Percentiles rank a stretch among this genome's conserved stretches.
Conservation (phyloP, 2,329 filamentous ascomycete genomes). For the Pseudocercospora eumusae region DNA sequence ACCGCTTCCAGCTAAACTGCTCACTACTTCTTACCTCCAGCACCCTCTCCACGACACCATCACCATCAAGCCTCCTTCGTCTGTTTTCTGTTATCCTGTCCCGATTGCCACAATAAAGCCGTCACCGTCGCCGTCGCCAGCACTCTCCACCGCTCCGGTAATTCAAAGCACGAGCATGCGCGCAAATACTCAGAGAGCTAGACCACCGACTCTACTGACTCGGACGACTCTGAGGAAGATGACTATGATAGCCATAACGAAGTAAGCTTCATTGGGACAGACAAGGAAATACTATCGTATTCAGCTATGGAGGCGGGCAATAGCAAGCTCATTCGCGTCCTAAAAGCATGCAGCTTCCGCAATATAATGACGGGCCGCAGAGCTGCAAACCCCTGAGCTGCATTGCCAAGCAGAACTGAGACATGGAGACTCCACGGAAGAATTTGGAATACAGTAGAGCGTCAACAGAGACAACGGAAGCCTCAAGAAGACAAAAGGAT, state of each 20-base stretch:
- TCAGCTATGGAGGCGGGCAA: not conserved
- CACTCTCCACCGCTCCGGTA: no score
- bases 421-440: not conserved
- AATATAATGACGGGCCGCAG: not conserved
- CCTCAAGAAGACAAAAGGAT: not conserved
- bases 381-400: not conserved
- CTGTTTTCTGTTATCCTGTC: no score
- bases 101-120: no score
- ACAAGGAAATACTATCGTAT: not conserved
- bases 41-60: no score
- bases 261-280: not conserved
- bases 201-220: not conserved
- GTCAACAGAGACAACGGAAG: not conserved
- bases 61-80: no score
- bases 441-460: not conserved
- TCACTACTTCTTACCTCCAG: no score
- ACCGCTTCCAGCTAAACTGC: no score
- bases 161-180: no score
- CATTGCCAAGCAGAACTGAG: not conserved
- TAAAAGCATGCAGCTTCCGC: not conserved
- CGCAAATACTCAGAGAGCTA: no score
- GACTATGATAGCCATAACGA: not conserved
- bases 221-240: not conserved
- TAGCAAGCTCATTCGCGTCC: not conserved
- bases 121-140: no score